These are phyloP conservation scores for Tetrahymena thermophila DNA, from an alignment of 73 alveolate species.

Conservation along the genomic window DNA sequence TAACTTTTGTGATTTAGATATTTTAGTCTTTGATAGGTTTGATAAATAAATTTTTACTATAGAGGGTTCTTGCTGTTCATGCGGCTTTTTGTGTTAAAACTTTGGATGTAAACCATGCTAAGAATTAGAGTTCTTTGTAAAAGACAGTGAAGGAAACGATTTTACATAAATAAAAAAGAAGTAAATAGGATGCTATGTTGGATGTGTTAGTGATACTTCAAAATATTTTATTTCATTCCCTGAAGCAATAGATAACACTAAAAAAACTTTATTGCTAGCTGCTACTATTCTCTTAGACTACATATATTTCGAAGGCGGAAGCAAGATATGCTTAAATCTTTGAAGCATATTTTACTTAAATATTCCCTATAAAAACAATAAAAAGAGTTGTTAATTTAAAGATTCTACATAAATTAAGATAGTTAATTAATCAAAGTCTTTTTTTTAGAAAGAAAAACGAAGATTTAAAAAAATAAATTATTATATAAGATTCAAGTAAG, in stretches of 20 bases:
- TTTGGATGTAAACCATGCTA: neutral
- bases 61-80: neutral
- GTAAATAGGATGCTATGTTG: neutral
- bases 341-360: neutral
- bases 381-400: neutral
- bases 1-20: neutral
- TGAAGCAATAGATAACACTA: neutral
- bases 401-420: neutral
- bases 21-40: neutral
- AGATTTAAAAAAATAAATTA: neutral
- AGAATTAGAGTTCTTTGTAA: neutral
- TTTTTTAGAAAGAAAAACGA: too few species aligned
- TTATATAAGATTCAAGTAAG: too few species aligned
- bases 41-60: neutral
- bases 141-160: neutral
- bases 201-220: neutral
- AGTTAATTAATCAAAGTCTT: neutral
- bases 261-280: neutral
- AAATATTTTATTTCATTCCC: neutral
- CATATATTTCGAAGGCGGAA: neutral
- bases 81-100: neutral
- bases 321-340: neutral
- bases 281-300: neutral
- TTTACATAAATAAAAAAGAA: neutral
- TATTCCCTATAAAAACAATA: neutral